Base-by-base conservation (phyloP, 108 stramenopile species). In the Cylindrotheca closterium region DNA sequence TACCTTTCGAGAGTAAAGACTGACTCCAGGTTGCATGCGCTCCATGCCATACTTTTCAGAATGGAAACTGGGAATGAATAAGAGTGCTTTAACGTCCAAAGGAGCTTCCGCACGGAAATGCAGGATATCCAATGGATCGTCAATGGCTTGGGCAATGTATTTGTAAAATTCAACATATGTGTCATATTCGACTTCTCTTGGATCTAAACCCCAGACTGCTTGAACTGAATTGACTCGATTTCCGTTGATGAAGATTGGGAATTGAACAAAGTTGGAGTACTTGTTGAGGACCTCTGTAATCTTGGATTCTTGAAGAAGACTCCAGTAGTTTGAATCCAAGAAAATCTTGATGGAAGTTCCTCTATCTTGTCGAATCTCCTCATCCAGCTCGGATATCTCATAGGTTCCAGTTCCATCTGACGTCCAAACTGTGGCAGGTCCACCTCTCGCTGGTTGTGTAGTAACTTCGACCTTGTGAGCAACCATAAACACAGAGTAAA, bases 91-190 rank as follows among this genome's bases (percentile, higher is more conserved):
- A 42, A 99, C 80, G 31, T 99, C 99, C 30, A 99, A 63, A 18
- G 99, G 99, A 12, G 97, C 99, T 81, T 99, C 99, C 47, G 97
- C 87, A 8, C 94, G 83, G 77, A 97, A 99, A 80, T 99, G 99
- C n/a, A 67, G 47, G 21, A 71, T 70, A 25, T 84, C 66, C 57
- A 92, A 29, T 4, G 95, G 92, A 52, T 94, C 85, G 70, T 98
- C 98, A 47, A 86, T 85, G 22, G 89, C 87, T 53, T 95, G 80
- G 53, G 94, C 85, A 58, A 97, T 80, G 75, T 92, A 98, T 61
- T 93, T 87, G 86, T 97, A 99, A 75, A 99, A 99, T 42, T 89
- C 95, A 12, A 79, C 52, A 82, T 99, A 97, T 47, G 89, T 87
- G 7, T 93, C 91, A 24, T 98, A 91, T 0, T 87, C 79, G 12